Conservation (phyloP, 1,139 yeast species). For the Suzukiozyma palmioleophila region DNA sequence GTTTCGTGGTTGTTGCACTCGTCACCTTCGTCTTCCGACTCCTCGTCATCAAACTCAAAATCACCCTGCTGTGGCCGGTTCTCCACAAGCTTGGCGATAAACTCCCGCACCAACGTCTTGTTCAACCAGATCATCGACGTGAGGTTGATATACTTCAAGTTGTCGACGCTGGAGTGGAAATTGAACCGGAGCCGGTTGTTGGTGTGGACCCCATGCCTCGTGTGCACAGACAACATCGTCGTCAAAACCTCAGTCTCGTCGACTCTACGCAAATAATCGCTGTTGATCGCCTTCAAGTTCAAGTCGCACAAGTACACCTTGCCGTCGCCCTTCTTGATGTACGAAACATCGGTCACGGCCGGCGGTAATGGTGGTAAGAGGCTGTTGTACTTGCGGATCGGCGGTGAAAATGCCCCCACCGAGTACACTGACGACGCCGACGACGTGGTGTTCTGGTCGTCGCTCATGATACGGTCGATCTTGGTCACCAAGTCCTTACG, state of each 20-base stretch:
- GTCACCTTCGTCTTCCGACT: conserved; percentile 7
- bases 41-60: conserved; percentile 8
- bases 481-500: conserved; percentile 25
- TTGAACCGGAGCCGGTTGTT: conserved; percentile 8
- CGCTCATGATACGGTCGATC: conserved; percentile 20
- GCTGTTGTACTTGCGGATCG: conserved; percentile 30
- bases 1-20: conserved; percentile 3
- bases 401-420: conserved; percentile 25
- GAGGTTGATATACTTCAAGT: conserved; percentile 33
- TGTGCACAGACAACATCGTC: conserved; percentile 23
- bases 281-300: conserved; percentile 36
- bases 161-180: conserved; percentile 12
- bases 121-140: conserved; percentile 53
- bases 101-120: conserved; percentile 31
- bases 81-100: conserved; percentile 19
- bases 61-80: conserved; percentile 4
- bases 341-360: conserved; percentile 22
- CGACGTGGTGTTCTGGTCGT: conserved; percentile 12
- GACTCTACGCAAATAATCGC: conserved; percentile 24
- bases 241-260: conserved; percentile 37
- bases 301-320: conserved; percentile 39
- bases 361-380: conserved; percentile 35
- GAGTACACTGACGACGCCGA: conserved; percentile 31
- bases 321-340: conserved; percentile 35
- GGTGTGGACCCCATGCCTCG: conserved; percentile 10